Evolutionary conservation across 305 asterid species (phyloP), one percentile per base, ranked within the genome.

Genomic region (Fraxinus albicans): DNA sequence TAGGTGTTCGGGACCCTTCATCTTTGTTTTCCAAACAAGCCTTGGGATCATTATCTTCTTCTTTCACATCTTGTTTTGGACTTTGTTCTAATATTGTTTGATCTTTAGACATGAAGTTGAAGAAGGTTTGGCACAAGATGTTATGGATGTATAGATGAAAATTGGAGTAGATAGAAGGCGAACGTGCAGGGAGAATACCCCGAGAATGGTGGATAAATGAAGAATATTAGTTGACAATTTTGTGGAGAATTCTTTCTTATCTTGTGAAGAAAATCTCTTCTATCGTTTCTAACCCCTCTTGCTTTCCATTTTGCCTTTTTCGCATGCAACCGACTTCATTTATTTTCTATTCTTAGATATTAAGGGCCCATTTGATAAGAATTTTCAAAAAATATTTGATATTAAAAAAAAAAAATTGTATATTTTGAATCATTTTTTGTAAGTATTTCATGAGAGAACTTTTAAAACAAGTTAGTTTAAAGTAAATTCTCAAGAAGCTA

Each of bases 1-100:
- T 84, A 50, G 93, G 95, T 19, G 95, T 91, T 79, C 80, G 73
- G 42, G 85, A 91, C 15, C 89, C 88, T 25, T 84, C 88, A 0
- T 87, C 90, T 2, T 83, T 27, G 19, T 19, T 31, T 40, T 2
- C 9, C 33, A 0, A 17, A 38, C 9, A 33, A 38, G 17, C 65
- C 70, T 76, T 70, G 2, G 31, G 40, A 58, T 77, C 81, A 25
- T 25, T 13, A 4, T 25, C 76, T 17, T 83, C 80, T 15, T 0
- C 78, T 76, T 82, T 34, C 40, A 29, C 36, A 12, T 58, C 86
- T 35, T 44, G 47, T 75, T 75, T 35, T 35, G 47, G 78, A 3
- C 36, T 67, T 25, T 25, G 34, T 29, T 67, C 35, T 3, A 67
- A 67, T 67, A 1, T 27, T 25, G 3, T 27, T 67, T 67, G 36